These are phyloP conservation scores for Suillus alpinus DNA, from an alignment of 768 basidiomycete species.

Conservation along the genomic window DNA sequence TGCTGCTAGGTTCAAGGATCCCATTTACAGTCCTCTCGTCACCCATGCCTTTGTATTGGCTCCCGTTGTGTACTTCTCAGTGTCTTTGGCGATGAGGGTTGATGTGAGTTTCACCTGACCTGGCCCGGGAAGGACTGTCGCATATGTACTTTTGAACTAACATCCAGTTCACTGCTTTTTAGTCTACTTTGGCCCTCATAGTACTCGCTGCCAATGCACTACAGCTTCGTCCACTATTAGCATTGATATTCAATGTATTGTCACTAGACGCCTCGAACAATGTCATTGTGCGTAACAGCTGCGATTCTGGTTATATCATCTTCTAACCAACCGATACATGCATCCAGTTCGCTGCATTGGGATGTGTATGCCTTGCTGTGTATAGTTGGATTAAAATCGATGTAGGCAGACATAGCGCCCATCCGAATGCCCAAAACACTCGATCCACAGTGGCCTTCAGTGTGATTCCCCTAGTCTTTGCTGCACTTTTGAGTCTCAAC, in stretches of 20 bases:
- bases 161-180: neutral
- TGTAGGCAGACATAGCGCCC: neutral
- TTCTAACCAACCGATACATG: neutral
- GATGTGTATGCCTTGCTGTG: slow-evolving; percentile 12
- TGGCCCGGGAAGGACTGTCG: neutral
- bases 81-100: slow-evolving; percentile 41
- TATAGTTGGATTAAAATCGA: slow-evolving; percentile 11
- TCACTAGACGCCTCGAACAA: slow-evolving; percentile 20
- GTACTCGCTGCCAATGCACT: slow-evolving; percentile 24
- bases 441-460: neutral
- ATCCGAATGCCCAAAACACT: neutral
- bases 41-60: slow-evolving; percentile 56
- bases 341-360: slow-evolving; percentile 23
- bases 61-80: slow-evolving; percentile 53
- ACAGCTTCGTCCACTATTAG: slow-evolving; percentile 23
- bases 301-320: neutral
- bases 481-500: slow-evolving; percentile 35
- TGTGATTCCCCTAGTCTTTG: slow-evolving; percentile 28
- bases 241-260: slow-evolving; percentile 11
- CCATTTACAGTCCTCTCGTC: slow-evolving; percentile 54
- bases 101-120: slow-evolving; percentile 31
- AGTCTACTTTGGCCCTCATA: slow-evolving; percentile 24
- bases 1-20: slow-evolving; percentile 52
- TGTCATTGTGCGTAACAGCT: slow-evolving; percentile 17
- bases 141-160: neutral